Evolutionary conservation across 306 rosid species (phyloP).

Genomic region (Spatholobus suberectus): DNA sequence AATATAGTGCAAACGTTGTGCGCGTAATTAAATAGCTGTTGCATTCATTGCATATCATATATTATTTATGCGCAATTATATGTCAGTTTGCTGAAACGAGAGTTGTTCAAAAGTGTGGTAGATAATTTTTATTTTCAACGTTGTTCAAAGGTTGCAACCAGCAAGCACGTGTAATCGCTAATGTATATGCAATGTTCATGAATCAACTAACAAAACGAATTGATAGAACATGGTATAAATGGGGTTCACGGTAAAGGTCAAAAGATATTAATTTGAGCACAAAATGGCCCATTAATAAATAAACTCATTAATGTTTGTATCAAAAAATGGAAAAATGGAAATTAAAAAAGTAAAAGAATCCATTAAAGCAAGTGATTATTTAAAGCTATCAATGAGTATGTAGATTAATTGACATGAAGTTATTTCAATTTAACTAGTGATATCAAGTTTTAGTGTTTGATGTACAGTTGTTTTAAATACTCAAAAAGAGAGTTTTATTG

Average conservation of each 20-base stretch:
- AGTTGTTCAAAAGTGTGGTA: neutral
- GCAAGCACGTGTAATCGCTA: neutral
- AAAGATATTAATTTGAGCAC: neutral
- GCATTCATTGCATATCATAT: neutral
- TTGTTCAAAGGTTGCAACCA: neutral
- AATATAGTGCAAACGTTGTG: too few relatives aligned
- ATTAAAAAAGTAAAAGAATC: neutral
- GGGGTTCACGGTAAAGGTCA: neutral
- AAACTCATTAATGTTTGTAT: conserved; percentile 37
- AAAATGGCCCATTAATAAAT: conserved; percentile 28
- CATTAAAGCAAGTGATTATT: too few relatives aligned
- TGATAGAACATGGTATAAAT: neutral
- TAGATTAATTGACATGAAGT: too few relatives aligned
- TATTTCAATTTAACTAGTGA: too few relatives aligned
- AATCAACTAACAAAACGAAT: neutral
- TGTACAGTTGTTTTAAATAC: too few relatives aligned
- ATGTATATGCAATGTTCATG: neutral
- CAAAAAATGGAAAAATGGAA: too few relatives aligned
- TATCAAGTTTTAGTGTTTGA: too few relatives aligned
- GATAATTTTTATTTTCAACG: neutral
- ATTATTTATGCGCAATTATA: neutral
- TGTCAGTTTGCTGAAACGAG: neutral
- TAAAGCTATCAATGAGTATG: too few relatives aligned
- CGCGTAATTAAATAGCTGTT: too few relatives aligned
- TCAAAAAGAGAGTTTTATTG: too few relatives aligned